Base-by-base conservation (phyloP, 768 basidiomycete genomes). In the Tricholoma bakamatsutake region DNA sequence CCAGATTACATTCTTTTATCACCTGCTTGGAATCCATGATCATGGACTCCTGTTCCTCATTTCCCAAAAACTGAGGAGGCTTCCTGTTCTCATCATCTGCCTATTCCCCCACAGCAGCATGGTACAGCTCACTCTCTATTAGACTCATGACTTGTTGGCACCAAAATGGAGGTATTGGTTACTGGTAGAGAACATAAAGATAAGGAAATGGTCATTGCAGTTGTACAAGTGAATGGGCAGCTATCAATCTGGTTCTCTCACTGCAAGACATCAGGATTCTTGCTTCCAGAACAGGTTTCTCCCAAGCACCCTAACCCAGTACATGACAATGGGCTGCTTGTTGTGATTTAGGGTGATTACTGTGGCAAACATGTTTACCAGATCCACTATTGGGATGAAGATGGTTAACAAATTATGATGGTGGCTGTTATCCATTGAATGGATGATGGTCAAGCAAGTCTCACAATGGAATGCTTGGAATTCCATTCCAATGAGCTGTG, bases 331-430 rank as follows among this genome's bases (percentile, higher is more conserved):
- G 15, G 49, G 49, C 18, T 33, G n/a, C 49, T 50, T 50, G 31
- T 50, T 50, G 30, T 50, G 34, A 50, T 37, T 28, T 30, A 34
- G 21, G 49, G 49, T 50, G 49, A 50, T 50, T 24, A 45, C 43
- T n/a, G 15, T 45, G 40, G 43, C 43, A 45, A 45, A 45, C 7
- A 45, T 45, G 43, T 50, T 50, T 9, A 11, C 30, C 13, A 31
- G 24, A 50, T 50, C 34, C 49, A 50, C 21, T 31, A 50, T 50
- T 17, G 30, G 34, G 3, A 50, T 12, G 15, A 50, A 50, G 49
- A 31, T 18, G 49, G 34, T 17, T 17, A 31, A 24, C 15, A 1
- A 33, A 31, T 50, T 37, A 18, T 50, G 1, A 50, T 31, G 34
- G 18, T 37, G n/a, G 49, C 31, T 17, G 30, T 50, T 50, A 4